Percentiles rank a stretch among this genome's conserved stretches.
Conservation (phyloP, 139 green algal species). For the Volvox africanus region DNA sequence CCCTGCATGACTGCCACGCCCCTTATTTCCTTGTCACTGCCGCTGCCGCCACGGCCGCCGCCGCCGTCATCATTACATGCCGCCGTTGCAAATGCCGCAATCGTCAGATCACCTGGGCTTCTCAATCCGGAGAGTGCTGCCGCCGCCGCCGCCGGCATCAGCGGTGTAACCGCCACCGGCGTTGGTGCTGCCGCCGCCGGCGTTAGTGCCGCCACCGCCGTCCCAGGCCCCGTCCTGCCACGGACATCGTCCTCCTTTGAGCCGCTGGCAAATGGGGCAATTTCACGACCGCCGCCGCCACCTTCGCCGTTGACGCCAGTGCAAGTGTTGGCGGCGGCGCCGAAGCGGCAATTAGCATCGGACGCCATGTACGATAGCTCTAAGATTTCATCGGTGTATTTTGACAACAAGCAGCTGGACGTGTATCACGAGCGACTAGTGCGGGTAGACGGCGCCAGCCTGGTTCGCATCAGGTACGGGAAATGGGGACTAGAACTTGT, state of each 20-base stretch:
- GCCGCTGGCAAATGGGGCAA: not conserved
- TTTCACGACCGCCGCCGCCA: not conserved
- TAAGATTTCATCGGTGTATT: conserved; percentile 76
- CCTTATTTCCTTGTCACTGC: not conserved
- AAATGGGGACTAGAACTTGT: too few relatives aligned
- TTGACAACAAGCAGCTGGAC: conserved; percentile 73
- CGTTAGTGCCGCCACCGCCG: not conserved
- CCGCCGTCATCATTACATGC: not conserved
- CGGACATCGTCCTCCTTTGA: not conserved
- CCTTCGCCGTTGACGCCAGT: not conserved
- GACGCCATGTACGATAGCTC: conserved; percentile 18
- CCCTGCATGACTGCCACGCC: too few relatives aligned
- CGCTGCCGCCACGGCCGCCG: not conserved
- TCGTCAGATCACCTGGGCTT: not conserved
- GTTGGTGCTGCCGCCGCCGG: not conserved
- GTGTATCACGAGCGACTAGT: conserved; percentile 79
- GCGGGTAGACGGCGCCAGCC: conserved; percentile 70
- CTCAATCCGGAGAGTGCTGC: not conserved
- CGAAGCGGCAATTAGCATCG: not conserved
- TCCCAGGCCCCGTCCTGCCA: not conserved
- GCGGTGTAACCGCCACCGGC: not conserved
- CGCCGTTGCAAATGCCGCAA: not conserved
- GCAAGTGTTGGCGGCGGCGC: not conserved
- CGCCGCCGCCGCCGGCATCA: not conserved
- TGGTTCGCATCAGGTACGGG: conserved; percentile 77